Percentiles rank a stretch among this genome's conserved stretches.
Evolutionary conservation across 805 yeast species (phyloP).

Genomic region (Kodamaea restingae): DNA sequence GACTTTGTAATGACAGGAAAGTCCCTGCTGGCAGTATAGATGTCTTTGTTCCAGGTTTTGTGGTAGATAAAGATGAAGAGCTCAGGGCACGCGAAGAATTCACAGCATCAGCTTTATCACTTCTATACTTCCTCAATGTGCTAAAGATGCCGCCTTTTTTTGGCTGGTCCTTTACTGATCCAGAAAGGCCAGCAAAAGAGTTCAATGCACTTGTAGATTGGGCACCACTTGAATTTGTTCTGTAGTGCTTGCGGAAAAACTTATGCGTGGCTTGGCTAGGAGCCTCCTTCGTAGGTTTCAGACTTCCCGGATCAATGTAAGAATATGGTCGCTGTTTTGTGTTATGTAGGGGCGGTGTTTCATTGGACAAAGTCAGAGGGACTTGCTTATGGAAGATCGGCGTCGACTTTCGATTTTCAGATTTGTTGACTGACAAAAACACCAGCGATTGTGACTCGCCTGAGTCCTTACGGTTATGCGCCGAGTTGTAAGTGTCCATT

Average conservation of each 20-base stretch:
- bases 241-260: conserved; percentile 60
- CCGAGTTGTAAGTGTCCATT: conserved; percentile 9
- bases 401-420: conserved; percentile 31
- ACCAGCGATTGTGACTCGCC: conserved; percentile 16
- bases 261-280: conserved; percentile 23
- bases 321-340: conserved; percentile 36
- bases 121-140: conserved; percentile 38
- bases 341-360: background rate
- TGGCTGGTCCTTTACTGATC: background rate
- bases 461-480: conserved; percentile 17
- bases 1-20: background rate
- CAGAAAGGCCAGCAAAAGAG: background rate
- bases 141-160: conserved; percentile 36
- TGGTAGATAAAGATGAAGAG: background rate
- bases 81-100: background rate
- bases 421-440: conserved; percentile 13
- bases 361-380: conserved; percentile 14
- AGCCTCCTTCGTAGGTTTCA: conserved; percentile 19
- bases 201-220: background rate
- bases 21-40: background rate
- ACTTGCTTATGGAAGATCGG: conserved; percentile 26
- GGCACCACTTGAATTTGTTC: conserved; percentile 47
- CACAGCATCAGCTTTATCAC: conserved; percentile 33
- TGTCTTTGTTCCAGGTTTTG: background rate
- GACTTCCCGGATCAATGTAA: conserved; percentile 29